Conservation (phyloP, 495 filamentous ascomycete genomes). For the Penicillium pulvis region DNA sequence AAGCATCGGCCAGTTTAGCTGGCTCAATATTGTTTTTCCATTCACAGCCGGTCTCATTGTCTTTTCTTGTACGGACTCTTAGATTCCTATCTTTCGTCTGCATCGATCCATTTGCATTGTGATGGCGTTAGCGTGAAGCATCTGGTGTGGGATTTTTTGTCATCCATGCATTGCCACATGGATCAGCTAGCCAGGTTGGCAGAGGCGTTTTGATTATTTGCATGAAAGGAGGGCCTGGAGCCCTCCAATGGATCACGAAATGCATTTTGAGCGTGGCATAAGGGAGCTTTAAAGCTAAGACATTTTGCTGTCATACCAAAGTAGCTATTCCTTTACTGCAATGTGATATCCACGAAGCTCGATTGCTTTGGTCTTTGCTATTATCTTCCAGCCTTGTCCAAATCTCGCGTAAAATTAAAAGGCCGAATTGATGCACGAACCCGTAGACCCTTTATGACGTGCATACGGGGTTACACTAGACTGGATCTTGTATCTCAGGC, state of each 20-base stretch:
- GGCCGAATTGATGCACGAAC: neutral
- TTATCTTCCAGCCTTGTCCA: neutral
- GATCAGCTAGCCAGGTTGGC: conserved; percentile 8
- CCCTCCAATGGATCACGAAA: conserved; percentile 23
- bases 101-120: conserved; percentile 30
- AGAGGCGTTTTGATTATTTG: conserved; percentile 25
- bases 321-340: conserved; percentile 1
- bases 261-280: conserved; percentile 21
- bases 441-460: neutral
- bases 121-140: conserved; percentile 27
- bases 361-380: neutral
- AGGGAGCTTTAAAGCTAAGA: conserved; percentile 6
- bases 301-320: conserved; percentile 4
- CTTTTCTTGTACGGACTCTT: conserved; percentile 1
- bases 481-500: neutral
- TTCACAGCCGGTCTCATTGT: neutral
- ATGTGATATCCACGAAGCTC: conserved; percentile 8
- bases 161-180: conserved; percentile 19
- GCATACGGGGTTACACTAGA: neutral
- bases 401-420: neutral
- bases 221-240: conserved; percentile 30
- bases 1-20: conserved; percentile 17
- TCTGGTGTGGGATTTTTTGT: conserved; percentile 17
- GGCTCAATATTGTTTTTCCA: neutral
- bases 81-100: conserved; percentile 14